Percentiles rank a stretch among this genome's conserved stretches.
phyloP scores from a whole-genome alignment of 2,329 filamentous ascomycete genomes.

The Chaetomium sp. region DNA sequence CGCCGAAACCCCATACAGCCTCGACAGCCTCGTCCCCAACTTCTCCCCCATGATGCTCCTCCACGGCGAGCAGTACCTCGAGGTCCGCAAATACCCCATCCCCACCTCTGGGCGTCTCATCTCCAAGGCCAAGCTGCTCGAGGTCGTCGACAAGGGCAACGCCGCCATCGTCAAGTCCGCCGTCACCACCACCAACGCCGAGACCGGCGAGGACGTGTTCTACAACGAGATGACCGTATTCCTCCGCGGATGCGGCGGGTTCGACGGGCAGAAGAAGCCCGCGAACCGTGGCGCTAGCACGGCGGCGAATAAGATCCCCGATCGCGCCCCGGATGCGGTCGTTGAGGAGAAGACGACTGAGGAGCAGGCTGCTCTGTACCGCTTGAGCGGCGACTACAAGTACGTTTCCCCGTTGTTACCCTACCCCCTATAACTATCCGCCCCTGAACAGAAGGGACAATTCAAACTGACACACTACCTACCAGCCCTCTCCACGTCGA shows the following conservation, averaged over 20 bases:
- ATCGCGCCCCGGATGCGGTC: conserved; percentile 70
- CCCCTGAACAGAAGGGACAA: background rate
- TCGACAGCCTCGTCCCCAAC: conserved; percentile 83
- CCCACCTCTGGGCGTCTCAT: conserved; percentile 74
- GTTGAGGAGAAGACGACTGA: conserved; percentile 80
- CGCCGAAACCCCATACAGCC: conserved; percentile 70
- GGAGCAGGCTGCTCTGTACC: conserved; percentile 90
- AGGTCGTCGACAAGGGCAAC: conserved; percentile 92
- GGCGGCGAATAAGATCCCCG: conserved; percentile 69
- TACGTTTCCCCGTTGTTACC: conserved; percentile 27
- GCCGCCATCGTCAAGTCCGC: conserved; percentile 78
- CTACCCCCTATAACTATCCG: background rate
- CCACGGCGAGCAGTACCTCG: conserved; percentile 97
- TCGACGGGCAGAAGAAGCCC: conserved; percentile 75
- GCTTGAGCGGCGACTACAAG: conserved; percentile 90
- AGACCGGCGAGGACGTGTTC: conserved; percentile 83
- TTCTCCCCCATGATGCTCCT: conserved; percentile 98
- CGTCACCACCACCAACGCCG: conserved; percentile 75
- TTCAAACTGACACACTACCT: background rate
- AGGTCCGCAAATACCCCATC: conserved; percentile 86
- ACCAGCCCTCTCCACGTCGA: conserved; percentile 81
- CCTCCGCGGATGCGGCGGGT: conserved; percentile 83
- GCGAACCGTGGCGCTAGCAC: conserved; percentile 73
- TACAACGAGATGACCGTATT: conserved; percentile 97
- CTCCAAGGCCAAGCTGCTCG: conserved; percentile 73